Conservation (phyloP, 192 early-diverging fungal species). For the Paraglomus brasilianum region DNA sequence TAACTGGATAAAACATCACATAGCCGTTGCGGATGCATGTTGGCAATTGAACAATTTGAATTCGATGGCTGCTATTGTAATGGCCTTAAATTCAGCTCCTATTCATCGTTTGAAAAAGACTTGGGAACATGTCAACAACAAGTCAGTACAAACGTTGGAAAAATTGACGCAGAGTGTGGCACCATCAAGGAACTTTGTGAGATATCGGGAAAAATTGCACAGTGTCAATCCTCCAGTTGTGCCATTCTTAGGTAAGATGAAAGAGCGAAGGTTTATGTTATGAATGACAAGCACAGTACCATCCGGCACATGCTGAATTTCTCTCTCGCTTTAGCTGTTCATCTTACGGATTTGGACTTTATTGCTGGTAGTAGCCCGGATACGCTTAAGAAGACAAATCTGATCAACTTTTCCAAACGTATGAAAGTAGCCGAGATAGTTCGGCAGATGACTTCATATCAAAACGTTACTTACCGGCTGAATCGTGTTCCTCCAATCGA, state of each 20-base stretch:
- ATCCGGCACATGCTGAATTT: background rate
- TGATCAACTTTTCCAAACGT: constrained; percentile 91
- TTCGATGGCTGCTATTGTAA: constrained; percentile 83
- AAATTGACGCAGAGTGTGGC: constrained; percentile 72
- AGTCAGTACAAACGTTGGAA: constrained; percentile 57
- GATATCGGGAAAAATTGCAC: constrained; percentile 81
- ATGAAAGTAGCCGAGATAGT: constrained; percentile 86
- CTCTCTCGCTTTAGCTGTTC: constrained; percentile 59
- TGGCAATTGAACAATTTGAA: constrained; percentile 87
- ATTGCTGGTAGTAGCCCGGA: constrained; percentile 88
- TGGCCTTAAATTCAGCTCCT: constrained; percentile 79
- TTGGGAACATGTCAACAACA: constrained; percentile 71
- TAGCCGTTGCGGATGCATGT: too few relatives aligned
- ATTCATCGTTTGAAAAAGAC: constrained; percentile 89
- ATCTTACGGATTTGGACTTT: constrained; percentile 87
- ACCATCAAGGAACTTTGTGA: constrained; percentile 75
- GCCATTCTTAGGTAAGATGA: constrained; percentile 57
- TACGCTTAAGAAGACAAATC: constrained; percentile 56
- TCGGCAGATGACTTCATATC: constrained; percentile 86
- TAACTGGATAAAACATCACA: too few relatives aligned
- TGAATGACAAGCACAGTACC: background rate
- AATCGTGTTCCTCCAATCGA: constrained; percentile 81
- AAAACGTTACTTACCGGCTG: constrained; percentile 76
- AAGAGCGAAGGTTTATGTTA: background rate
- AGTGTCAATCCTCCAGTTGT: constrained; percentile 77